Percentiles rank a stretch among this genome's conserved stretches.
These are phyloP conservation scores for Bifiguratus adelaidae DNA, from an alignment of 192 early-diverging fungal genomes.

Conservation along the genomic window DNA sequence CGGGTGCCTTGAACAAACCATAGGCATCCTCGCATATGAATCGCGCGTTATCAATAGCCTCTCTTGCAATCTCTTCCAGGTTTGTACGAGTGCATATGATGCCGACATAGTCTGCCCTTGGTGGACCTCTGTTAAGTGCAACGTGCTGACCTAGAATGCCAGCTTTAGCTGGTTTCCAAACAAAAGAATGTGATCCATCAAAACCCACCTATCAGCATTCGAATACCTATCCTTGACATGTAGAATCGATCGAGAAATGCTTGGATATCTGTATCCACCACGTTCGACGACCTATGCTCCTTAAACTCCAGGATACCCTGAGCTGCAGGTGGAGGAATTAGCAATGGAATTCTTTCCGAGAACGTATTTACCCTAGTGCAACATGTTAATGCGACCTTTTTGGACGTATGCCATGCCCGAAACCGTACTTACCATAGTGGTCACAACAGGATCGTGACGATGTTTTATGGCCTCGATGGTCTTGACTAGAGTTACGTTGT, in stretches of 20 bases:
- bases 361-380: not conserved
- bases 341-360: not conserved
- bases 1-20: conserved; percentile 69
- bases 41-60: conserved; percentile 85
- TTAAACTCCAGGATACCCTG: conserved; percentile 94
- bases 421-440: conserved; percentile 57
- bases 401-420: too few species aligned
- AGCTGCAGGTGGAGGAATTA: conserved; percentile 28
- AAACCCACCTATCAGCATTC: conserved; percentile 84
- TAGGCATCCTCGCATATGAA: conserved; percentile 89
- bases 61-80: conserved; percentile 68
- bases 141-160: conserved; percentile 73
- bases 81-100: conserved; percentile 89
- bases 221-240: conserved; percentile 96
- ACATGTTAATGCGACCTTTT: not conserved
- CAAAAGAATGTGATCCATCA: too few species aligned
- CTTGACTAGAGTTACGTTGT: conserved; percentile 78
- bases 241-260: conserved; percentile 93
- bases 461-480: conserved; percentile 87
- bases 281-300: conserved; percentile 27
- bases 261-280: conserved; percentile 69
- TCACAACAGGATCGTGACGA: conserved; percentile 87
- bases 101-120: conserved; percentile 74
- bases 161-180: too few species aligned
- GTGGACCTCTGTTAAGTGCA: conserved; percentile 51